Evolutionary conservation across 2,329 filamentous ascomycete species (phyloP), one percentile per base, ranked within the genome.

Genomic region (Xylariaceae sp.): DNA sequence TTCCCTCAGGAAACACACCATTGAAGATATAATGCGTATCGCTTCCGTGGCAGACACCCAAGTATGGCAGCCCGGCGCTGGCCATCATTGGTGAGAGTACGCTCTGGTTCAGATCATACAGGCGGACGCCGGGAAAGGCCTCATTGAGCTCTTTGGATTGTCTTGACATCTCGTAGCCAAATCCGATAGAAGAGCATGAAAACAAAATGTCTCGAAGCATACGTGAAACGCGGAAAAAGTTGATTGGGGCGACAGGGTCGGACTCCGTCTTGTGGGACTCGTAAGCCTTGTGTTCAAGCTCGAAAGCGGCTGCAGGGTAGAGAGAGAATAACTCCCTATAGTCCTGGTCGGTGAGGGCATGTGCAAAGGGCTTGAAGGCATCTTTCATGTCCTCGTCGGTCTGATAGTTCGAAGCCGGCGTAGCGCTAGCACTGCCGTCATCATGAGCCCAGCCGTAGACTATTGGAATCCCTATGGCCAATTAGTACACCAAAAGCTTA

Each of bases 91-190:
- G 43, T 0, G 48, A 39, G 18, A 53, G 17, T 47, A 53, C 49
- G 33, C 44, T 53, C 32, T 56, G 52, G 25, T 56, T 56, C 13
- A 53, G 27, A 19, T 40, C 36, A 29, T 56, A 54, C 11, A 47
- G 28, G 2, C 44, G 43, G 3, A 52, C 46, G 1, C 49, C 44
- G 0, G 43, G 14, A 22, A 42, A 45, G 9, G 6, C 13, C 3
- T 37, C 31, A 19, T 45, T 28, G 2, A 31, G n/a, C 3, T 13
- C 26, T 17, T 33, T 38, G 10, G 44, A 45, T n/a, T 46, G 46
- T 10, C 32, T 22, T 23, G 21, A 23, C 12, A 23, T 23, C 8
- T 23, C 8, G 12, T 23, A 23, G 12, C 21, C 12, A 23, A 23
- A 23, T 23, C 31, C 37, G 4, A 49, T 39, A 3, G 46, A 49